Base-by-base conservation (phyloP, 1,284 basidiomycete genomes). In the Tremellales sp. region DNA sequence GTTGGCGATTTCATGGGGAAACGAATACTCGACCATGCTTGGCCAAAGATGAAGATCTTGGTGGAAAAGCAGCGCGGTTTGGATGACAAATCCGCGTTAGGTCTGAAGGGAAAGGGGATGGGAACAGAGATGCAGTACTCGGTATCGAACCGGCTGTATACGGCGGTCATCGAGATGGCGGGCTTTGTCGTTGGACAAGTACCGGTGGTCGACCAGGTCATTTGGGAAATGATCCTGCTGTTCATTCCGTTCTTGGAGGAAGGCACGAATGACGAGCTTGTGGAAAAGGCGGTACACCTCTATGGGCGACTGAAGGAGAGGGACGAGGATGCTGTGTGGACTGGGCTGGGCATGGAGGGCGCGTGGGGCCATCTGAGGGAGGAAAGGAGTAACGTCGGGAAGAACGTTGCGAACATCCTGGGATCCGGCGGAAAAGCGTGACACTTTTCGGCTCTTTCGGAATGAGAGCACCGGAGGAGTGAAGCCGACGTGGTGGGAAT, bases 21-120 rank as follows among this genome's bases (percentile, higher is more conserved):
- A 25, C 77, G 85, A 41, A 79, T 95, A 16, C 84, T 89, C 79
- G 87, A 93, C 54, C 87, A 94, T 55, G 79, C 89, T 14, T 94
- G 91, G 90, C 92, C 92, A 1, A 79, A 78, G 24, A 86, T 93
- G 61, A 74, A 74, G 32, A 63, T 56, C 4, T 75, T 92, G 47
- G 70, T 93, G 33, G 67, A 65, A 3, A 75, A 74, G 22, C 77
- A 91, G 21, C 79, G 82, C 37, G 68, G 65, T 16, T 78, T 76
- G 12, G 87, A 92, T 59, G 62, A 74, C 24, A 68, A 73, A 18
- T 85, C 71, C 48, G 86, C 87, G 0, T 74, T 92, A 16, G 74
- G 81, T 5, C 54, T 58, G 12, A 75, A 81, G 35, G 76, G 80
- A 12, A 75, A 72, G 8, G 49, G 57, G 2, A 81, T 51, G 9